A percentile compares a stretch with the other conserved stretches of the same genome.
These are phyloP conservation scores for Rhypophila decipiens DNA, from an alignment of 495 filamentous ascomycete species.

Conservation along the genomic window DNA sequence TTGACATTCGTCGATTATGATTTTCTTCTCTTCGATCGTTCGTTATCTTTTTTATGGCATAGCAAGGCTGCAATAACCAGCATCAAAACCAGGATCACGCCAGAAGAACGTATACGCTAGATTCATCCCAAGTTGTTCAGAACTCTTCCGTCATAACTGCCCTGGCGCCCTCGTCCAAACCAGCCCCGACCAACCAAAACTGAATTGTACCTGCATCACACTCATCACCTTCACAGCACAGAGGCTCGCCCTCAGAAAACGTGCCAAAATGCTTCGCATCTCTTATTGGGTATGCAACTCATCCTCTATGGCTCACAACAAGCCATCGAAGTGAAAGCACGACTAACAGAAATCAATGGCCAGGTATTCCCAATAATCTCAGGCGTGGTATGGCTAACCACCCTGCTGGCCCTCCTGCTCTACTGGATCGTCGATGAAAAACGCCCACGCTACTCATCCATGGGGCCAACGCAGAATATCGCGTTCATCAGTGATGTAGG, in stretches of 20 bases:
- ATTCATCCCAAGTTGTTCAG: no score
- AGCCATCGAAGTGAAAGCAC: conserved; percentile 3
- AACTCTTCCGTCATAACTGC: no score
- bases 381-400: conserved; percentile 72
- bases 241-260: neutral
- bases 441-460: conserved; percentile 56
- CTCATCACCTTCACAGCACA: neutral
- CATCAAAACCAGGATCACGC: no score
- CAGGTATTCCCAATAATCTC: conserved; percentile 80
- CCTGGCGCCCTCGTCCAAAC: no score
- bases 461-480: conserved; percentile 59
- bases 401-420: conserved; percentile 42
- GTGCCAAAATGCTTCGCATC: conserved; percentile 29
- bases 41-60: no score
- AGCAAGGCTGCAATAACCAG: no score
- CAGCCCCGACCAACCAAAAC: no score
- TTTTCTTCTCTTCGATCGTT: no score
- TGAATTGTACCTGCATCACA: no score
- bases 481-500: conserved; percentile 89
- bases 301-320: neutral
- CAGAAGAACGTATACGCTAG: no score
- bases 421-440: conserved; percentile 59
- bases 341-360: conserved; percentile 40
- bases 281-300: conserved; percentile 46
- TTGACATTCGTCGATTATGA: no score